These are phyloP conservation scores for Ormosia semicastrata DNA, from an alignment of 306 rosid species.

Conservation along the genomic window DNA sequence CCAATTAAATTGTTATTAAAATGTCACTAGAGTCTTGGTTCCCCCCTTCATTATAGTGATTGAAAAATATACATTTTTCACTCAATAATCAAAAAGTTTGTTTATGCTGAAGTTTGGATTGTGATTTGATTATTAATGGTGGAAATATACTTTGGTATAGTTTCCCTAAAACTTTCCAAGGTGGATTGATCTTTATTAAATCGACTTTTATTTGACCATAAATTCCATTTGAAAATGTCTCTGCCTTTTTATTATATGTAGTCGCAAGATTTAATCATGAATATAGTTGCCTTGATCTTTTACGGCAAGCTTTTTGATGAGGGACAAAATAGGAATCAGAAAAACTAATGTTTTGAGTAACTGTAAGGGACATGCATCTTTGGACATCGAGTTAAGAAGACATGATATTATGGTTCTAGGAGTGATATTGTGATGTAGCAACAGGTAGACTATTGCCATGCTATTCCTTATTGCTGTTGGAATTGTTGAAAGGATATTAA, in stretches of 20 bases:
- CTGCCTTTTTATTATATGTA: background rate
- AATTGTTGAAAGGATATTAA: slow-evolving; percentile 2
- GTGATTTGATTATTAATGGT: background rate
- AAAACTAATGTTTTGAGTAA: background rate
- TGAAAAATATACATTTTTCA: background rate
- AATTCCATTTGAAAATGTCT: background rate
- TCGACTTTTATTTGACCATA: background rate
- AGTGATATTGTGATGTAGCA: background rate
- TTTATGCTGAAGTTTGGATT: background rate
- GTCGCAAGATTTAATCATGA: background rate
- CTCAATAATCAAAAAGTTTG: background rate
- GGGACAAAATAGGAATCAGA: background rate
- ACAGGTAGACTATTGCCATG: background rate
- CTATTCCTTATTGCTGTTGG: background rate
- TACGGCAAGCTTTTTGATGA: background rate
- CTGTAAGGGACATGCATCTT: background rate
- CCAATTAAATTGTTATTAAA: background rate
- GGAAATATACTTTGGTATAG: background rate
- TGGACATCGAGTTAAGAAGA: background rate
- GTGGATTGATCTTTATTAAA: background rate
- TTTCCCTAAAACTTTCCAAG: background rate
- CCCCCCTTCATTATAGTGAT: background rate
- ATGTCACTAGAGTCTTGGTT: background rate
- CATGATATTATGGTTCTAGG: background rate
- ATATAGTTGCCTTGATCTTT: background rate